These are phyloP conservation scores for Colletotrichum sp. DNA, from an alignment of 2,329 filamentous ascomycete species.

Conservation along the genomic window DNA sequence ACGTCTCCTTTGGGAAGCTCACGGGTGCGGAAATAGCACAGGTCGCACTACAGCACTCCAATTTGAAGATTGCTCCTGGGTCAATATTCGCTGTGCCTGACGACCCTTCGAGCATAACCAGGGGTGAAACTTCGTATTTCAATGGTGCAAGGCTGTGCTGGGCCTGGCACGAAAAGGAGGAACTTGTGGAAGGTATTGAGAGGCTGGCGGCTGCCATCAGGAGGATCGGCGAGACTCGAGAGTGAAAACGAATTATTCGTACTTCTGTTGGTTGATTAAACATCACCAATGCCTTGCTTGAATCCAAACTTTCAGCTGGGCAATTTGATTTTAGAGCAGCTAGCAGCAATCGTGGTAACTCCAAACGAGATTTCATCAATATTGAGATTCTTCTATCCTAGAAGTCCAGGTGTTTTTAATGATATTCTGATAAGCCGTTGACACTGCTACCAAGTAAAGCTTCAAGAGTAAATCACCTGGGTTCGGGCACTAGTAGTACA, in stretches of 20 bases:
- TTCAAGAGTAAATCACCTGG: background rate
- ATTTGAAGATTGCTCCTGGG: conserved; percentile 60
- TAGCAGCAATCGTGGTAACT: background rate
- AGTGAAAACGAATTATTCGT: background rate
- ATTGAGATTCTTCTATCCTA: background rate
- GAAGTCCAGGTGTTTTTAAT: background rate
- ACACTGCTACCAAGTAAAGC: background rate
- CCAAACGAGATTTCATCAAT: background rate
- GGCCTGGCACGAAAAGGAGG: conserved; percentile 71
- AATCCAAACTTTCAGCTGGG: background rate
- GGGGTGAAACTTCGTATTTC: conserved; percentile 15
- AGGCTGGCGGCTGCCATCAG: conserved; percentile 50
- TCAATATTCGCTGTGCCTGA: conserved; percentile 55
- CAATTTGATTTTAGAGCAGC: background rate
- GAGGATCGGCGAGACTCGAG: background rate
- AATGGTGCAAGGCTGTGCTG: conserved; percentile 67
- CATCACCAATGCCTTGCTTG: background rate
- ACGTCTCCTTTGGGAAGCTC: conserved; percentile 57
- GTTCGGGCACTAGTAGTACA: background rate
- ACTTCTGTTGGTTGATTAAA: background rate
- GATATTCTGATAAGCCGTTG: background rate
- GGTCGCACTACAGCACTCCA: conserved; percentile 54
- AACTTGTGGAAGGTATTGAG: conserved; percentile 71
- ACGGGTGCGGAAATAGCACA: conserved; percentile 46
- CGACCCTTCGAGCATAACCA: conserved; percentile 32